Evolutionary conservation across 2,329 filamentous ascomycete genomes (phyloP).

Genomic region (Alternaria metachromatica): DNA sequence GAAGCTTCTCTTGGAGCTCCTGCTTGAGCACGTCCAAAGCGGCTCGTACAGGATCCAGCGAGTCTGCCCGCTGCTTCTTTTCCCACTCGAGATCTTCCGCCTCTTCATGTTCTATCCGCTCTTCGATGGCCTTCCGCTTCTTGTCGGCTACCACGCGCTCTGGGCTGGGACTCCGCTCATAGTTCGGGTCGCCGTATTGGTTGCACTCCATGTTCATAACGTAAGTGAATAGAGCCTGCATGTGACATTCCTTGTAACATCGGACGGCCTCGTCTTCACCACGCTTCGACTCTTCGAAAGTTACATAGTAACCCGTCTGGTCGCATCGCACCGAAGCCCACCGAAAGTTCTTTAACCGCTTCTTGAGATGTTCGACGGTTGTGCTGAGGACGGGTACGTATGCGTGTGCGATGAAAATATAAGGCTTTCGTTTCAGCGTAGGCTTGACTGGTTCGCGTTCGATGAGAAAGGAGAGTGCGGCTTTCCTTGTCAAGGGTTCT

Average conservation of each 20-base stretch:
- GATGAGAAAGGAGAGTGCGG: slow-evolving; percentile 55
- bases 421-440: slow-evolving; percentile 79
- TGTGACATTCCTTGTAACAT: slow-evolving; percentile 80
- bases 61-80: slow-evolving; percentile 82
- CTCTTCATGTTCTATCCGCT: slow-evolving; percentile 72
- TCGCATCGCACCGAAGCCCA: slow-evolving; percentile 86
- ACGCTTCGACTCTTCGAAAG: slow-evolving; percentile 79
- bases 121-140: slow-evolving; percentile 69
- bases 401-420: slow-evolving; percentile 86
- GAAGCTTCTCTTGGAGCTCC: slow-evolving; percentile 84
- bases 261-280: slow-evolving; percentile 82
- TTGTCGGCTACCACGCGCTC: slow-evolving; percentile 56
- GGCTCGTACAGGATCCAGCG: slow-evolving; percentile 88
- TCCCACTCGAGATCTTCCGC: slow-evolving; percentile 87
- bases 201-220: slow-evolving; percentile 89
- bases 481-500: slow-evolving; percentile 54
- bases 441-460: slow-evolving; percentile 71
- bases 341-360: slow-evolving; percentile 80
- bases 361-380: slow-evolving; percentile 89
- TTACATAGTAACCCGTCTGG: slow-evolving; percentile 84
- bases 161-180: slow-evolving; percentile 62
- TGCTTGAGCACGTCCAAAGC: slow-evolving; percentile 79
- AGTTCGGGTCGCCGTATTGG: slow-evolving; percentile 69
- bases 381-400: slow-evolving; percentile 86
- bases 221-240: slow-evolving; percentile 88